Conservation (phyloP, 2,329 filamentous ascomycete genomes). For the Fusarium duplospermum region DNA sequence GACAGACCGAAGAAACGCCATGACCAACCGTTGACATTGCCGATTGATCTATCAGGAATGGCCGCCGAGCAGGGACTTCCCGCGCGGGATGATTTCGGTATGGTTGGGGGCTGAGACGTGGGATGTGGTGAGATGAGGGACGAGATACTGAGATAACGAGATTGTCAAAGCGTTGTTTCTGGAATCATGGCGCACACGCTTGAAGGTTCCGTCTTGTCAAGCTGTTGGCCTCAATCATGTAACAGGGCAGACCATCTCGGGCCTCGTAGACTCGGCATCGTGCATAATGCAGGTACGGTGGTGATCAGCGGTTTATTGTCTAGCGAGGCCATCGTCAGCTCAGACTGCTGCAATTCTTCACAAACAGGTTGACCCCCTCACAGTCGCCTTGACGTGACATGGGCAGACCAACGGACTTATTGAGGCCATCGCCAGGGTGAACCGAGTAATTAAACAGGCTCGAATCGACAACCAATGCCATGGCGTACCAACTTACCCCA, state of each 20-base stretch:
- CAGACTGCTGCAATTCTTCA: not conserved
- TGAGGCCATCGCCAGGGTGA: conserved; percentile 31
- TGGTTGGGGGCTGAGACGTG: conserved; percentile 26
- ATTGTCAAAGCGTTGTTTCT: conserved; percentile 10
- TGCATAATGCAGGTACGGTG: conserved; percentile 37
- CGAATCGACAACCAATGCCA: conserved; percentile 25
- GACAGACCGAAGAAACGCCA: conserved; percentile 4
- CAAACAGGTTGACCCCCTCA: conserved; percentile 1
- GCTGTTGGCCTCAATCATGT: not conserved
- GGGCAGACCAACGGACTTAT: not conserved
- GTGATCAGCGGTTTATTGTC: not conserved
- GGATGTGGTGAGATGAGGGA: conserved; percentile 18
- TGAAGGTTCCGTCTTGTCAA: not conserved
- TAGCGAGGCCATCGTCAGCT: not conserved
- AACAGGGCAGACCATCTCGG: conserved; percentile 4
- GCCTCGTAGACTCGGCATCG: conserved; percentile 17
- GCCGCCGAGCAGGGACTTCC: conserved; percentile 7
- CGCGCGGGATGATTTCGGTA: conserved; percentile 8
- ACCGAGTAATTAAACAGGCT: conserved; percentile 11
- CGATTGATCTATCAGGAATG: conserved; percentile 20
- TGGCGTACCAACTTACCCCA: conserved; percentile 38
- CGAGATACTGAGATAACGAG: conserved; percentile 9
- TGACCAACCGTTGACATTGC: conserved; percentile 2
- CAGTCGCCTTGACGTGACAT: not conserved
- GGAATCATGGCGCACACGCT: conserved; percentile 7